phyloP scores from a whole-genome alignment of 78 protist species.

The Trichosphaerium sp. region DNA sequence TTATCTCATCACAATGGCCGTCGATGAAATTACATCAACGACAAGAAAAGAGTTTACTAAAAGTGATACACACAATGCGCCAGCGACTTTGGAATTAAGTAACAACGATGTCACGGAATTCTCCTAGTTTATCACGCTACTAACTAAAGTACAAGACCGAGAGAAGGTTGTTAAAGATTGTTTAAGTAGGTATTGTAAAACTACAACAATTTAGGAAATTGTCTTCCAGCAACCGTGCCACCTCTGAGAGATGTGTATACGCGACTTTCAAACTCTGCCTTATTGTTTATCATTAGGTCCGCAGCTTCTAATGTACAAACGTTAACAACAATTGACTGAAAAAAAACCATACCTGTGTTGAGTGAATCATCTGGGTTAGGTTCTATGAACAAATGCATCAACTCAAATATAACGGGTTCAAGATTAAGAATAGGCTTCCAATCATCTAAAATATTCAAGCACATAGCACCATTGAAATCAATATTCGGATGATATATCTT shows the following conservation, averaged over 20 bases:
- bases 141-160: too few species aligned
- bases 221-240: not conserved
- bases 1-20: too few species aligned
- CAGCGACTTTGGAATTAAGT: too few species aligned
- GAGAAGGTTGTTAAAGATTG: too few species aligned
- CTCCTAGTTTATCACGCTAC: too few species aligned
- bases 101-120: too few species aligned
- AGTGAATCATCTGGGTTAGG: conserved; percentile 54
- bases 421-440: conserved; percentile 58
- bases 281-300: not conserved
- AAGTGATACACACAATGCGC: too few species aligned
- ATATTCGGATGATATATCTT: conserved; percentile 59
- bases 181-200: too few species aligned
- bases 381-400: conserved; percentile 40
- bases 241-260: not conserved
- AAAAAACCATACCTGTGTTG: too few species aligned
- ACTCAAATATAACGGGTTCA: conserved; percentile 39
- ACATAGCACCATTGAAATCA: conserved; percentile 55
- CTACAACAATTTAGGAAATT: not conserved
- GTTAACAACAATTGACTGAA: not conserved
- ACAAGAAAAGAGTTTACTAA: too few species aligned
- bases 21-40: too few species aligned
- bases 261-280: not conserved
- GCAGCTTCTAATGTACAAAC: not conserved
- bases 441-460: conserved; percentile 68